A percentile compares a stretch with the other conserved stretches of the same genome.
phyloP scores from a whole-genome alignment of 2,329 filamentous ascomycete genomes.

The Hypoxylon sp. region DNA sequence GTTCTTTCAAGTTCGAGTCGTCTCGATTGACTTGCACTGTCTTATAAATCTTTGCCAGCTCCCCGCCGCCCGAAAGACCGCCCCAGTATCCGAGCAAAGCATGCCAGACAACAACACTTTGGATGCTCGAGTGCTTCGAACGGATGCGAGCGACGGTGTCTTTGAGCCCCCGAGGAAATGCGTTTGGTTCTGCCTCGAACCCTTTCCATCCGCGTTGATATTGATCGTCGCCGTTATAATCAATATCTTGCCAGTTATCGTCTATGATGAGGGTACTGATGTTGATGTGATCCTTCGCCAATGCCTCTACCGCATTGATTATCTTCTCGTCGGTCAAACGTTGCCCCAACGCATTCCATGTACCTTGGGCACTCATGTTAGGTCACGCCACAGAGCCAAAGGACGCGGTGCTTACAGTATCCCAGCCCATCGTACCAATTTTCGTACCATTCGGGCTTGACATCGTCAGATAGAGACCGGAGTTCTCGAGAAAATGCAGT shows the following conservation, averaged over 20 bases:
- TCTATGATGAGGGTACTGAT: conserved; percentile 92
- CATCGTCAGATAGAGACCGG: conserved; percentile 54
- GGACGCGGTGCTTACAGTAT: conserved; percentile 68
- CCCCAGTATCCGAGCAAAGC: conserved; percentile 90
- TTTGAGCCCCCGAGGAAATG: conserved; percentile 83
- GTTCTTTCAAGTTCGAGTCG: conserved; percentile 63
- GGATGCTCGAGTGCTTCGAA: conserved; percentile 72
- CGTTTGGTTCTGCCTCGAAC: conserved; percentile 83
- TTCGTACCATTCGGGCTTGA: conserved; percentile 74
- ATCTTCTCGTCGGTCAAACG: conserved; percentile 83
- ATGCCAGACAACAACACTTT: conserved; percentile 94
- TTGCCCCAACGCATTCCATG: conserved; percentile 93
- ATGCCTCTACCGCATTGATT: conserved; percentile 73
- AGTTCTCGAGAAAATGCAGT: conserved; percentile 57
- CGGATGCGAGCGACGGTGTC: conserved; percentile 74
- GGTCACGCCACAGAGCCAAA: neutral
- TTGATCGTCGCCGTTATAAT: conserved; percentile 57
- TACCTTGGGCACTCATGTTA: conserved; percentile 61
- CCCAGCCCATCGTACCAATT: conserved; percentile 93
- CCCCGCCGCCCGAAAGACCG: conserved; percentile 77
- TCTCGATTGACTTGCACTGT: conserved; percentile 67
- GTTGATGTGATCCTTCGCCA: conserved; percentile 76
- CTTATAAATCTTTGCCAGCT: conserved; percentile 80
- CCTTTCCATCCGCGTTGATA: conserved; percentile 74
- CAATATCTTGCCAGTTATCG: conserved; percentile 92